Percentiles rank a stretch among this genome's conserved stretches.
phyloP scores from a whole-genome alignment of 805 yeast species.

The Tetrapisispora phaffii region DNA sequence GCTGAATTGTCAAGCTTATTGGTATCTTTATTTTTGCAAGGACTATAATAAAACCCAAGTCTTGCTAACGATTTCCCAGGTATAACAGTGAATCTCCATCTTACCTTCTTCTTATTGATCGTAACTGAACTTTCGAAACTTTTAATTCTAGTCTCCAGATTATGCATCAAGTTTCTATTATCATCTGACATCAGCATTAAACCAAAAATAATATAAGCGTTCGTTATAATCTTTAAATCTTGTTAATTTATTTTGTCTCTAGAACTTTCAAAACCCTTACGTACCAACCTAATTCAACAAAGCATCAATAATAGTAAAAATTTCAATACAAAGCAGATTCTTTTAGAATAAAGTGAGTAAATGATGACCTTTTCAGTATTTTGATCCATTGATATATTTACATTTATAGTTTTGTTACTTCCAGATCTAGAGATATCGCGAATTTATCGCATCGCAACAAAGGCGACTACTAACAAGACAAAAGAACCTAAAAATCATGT shows the following conservation, averaged over 20 bases:
- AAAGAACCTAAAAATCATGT: no score
- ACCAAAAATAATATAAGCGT: background rate
- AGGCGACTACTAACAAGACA: no score
- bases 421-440: background rate
- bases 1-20: constrained; percentile 14
- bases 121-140: constrained; percentile 11
- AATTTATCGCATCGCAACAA: constrained; percentile 1
- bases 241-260: no score
- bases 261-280: background rate
- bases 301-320: no score
- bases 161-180: background rate
- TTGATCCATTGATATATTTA: background rate
- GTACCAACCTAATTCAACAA: no score
- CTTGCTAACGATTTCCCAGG: constrained; percentile 20
- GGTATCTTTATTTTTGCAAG: constrained; percentile 8
- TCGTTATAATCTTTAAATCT: background rate
- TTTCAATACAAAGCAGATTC: no score
- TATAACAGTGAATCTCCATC: constrained; percentile 27
- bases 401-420: background rate
- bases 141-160: background rate
- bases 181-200: background rate
- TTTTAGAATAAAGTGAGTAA: no score
- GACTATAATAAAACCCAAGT: constrained; percentile 23
- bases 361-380: background rate
- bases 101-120: constrained; percentile 15